phyloP scores from a whole-genome alignment of 345 rosid species.

The Euphorbia peplus region DNA sequence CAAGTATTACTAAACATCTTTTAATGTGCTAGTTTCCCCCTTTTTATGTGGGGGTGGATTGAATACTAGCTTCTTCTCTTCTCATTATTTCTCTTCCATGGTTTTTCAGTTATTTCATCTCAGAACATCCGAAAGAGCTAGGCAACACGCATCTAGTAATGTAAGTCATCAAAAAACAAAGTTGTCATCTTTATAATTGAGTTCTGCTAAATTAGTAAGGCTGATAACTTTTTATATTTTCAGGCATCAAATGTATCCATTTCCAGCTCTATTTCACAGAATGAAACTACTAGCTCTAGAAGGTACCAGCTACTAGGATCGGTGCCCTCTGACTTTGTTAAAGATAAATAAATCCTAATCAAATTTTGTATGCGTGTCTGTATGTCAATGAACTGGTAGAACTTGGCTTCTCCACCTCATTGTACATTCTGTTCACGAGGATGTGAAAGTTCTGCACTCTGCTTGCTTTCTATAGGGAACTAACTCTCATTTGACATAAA shows the following conservation, averaged over 20 bases:
- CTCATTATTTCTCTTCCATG: slow-evolving; percentile 3
- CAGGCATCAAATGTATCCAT: slow-evolving; percentile 25
- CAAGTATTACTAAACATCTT: slow-evolving; percentile 25
- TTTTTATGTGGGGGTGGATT: neutral
- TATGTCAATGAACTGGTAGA: no score
- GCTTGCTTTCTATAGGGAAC: neutral
- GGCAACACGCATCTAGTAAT: slow-evolving; percentile 24
- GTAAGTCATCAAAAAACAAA: slow-evolving; percentile 24
- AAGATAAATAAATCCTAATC: slow-evolving; percentile 1
- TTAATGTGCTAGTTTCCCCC: neutral
- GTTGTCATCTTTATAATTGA: neutral
- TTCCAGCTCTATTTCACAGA: slow-evolving; percentile 22
- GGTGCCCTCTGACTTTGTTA: neutral
- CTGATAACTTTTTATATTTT: slow-evolving; percentile 10
- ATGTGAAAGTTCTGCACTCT: neutral
- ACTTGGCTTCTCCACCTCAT: no score
- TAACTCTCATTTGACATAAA: neutral
- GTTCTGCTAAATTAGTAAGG: neutral
- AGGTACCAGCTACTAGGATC: slow-evolving; percentile 27
- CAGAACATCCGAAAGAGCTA: slow-evolving; percentile 42
- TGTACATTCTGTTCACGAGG: neutral
- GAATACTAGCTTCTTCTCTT: slow-evolving; percentile 2
- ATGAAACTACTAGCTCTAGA: slow-evolving; percentile 20
- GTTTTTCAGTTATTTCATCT: slow-evolving; percentile 39
- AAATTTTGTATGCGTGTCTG: neutral